Percentiles rank a stretch among this genome's conserved stretches.
phyloP scores from a whole-genome alignment of 257 asterid genomes.

The Osmanthus fragrans region DNA sequence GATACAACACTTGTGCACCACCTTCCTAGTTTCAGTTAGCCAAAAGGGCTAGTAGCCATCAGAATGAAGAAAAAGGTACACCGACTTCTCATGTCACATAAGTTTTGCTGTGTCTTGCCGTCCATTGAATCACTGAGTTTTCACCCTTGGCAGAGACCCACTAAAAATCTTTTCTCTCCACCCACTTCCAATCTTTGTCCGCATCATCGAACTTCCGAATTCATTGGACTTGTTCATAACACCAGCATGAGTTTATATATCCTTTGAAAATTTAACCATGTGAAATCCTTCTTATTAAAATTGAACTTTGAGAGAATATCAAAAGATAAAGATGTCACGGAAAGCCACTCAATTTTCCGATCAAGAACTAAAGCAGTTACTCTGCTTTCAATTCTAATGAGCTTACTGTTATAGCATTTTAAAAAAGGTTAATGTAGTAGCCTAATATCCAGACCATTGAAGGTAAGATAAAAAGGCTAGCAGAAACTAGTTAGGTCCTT shows the following conservation, averaged over 20 bases:
- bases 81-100: background rate
- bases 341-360: background rate
- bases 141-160: background rate
- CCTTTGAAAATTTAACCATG: too few relatives aligned
- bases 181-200: too few relatives aligned
- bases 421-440: background rate
- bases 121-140: background rate
- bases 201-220: too few relatives aligned
- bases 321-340: background rate
- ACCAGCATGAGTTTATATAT: too few relatives aligned
- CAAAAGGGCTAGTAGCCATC: background rate
- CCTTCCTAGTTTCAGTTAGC: background rate
- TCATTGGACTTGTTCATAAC: too few relatives aligned
- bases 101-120: background rate
- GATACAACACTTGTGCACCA: background rate
- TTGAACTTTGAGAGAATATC: too few relatives aligned
- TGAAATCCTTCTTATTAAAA: too few relatives aligned
- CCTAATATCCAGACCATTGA: background rate
- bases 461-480: background rate
- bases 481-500: background rate
- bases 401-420: background rate
- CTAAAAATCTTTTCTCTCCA: too few relatives aligned
- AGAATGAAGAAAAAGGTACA: background rate
- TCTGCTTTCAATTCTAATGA: background rate
- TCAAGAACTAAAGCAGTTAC: background rate